Evolutionary conservation across 2,329 filamentous ascomycete species (phyloP).

Genomic region (Ophiostoma ips): DNA sequence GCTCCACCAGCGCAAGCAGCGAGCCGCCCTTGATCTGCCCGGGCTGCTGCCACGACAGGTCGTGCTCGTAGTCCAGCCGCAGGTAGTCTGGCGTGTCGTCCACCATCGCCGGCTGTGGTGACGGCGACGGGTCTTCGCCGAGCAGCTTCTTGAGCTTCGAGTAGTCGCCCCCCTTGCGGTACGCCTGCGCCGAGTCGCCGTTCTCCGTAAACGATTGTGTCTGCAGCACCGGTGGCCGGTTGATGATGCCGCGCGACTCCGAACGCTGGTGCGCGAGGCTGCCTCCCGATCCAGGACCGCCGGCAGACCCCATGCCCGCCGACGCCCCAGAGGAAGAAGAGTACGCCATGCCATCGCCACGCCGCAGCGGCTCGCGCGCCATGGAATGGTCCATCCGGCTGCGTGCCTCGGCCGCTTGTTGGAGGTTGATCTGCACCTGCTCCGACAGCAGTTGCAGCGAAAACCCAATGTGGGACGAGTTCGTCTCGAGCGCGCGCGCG

Average conservation of each 20-base stretch:
- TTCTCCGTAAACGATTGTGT: slow-evolving; percentile 55
- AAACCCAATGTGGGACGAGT: slow-evolving; percentile 75
- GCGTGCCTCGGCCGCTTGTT: slow-evolving; percentile 29
- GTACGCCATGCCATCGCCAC: slow-evolving; percentile 44
- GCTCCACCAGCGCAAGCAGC: slow-evolving; percentile 77
- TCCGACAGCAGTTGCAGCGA: slow-evolving; percentile 79
- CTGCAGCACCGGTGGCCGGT: slow-evolving; percentile 33
- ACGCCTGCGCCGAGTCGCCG: slow-evolving; percentile 31
- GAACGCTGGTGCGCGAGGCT: slow-evolving; percentile 35
- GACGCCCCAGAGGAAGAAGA: slow-evolving; percentile 21
- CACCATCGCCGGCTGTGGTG: slow-evolving; percentile 32
- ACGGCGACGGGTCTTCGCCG: slow-evolving; percentile 47
- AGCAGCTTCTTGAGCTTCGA: slow-evolving; percentile 54
- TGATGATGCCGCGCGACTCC: slow-evolving; percentile 38
- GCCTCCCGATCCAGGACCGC: slow-evolving; percentile 1
- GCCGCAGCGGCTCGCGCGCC: slow-evolving; percentile 35
- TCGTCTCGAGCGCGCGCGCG: slow-evolving; percentile 68
- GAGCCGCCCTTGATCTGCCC: slow-evolving; percentile 80
- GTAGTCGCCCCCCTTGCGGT: slow-evolving; percentile 45
- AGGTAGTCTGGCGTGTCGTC: slow-evolving; percentile 79
- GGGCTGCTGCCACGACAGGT: slow-evolving; percentile 78
- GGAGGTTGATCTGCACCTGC: slow-evolving; percentile 48
- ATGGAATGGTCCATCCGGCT: slow-evolving; percentile 28
- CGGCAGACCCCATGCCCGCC: neutral
- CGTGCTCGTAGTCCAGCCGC: slow-evolving; percentile 72